These are phyloP conservation scores for Amanita pseudoporphyria DNA, from an alignment of 768 basidiomycete genomes.

Conservation along the genomic window DNA sequence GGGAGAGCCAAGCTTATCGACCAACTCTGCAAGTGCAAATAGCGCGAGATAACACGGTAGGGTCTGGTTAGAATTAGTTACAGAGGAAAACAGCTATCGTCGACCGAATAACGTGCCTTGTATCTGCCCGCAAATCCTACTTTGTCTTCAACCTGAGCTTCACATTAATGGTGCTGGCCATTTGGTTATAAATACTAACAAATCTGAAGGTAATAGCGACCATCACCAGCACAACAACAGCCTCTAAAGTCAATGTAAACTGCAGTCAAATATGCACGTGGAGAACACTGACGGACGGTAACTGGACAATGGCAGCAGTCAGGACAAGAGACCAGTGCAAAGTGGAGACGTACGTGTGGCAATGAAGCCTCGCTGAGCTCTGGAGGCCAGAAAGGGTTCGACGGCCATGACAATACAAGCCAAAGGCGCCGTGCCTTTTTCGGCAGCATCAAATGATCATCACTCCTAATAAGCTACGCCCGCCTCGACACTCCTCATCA, in stretches of 20 bases:
- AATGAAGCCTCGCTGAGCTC: constrained; percentile 66
- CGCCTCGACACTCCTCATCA: constrained; percentile 33
- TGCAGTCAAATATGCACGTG: not conserved
- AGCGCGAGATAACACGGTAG: constrained; percentile 79
- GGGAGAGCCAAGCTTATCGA: constrained; percentile 4
- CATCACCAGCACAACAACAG: constrained; percentile 64
- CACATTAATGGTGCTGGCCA: constrained; percentile 2
- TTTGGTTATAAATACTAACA: constrained; percentile 26
- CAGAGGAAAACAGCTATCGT: not conserved
- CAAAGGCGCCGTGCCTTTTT: not conserved
- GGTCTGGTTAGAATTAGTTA: constrained; percentile 24
- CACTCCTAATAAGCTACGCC: constrained; percentile 48
- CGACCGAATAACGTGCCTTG: constrained; percentile 31
- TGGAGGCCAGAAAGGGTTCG: constrained; percentile 63
- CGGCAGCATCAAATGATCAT: constrained; percentile 4
- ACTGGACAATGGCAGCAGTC: constrained; percentile 25
- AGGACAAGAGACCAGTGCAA: constrained; percentile 2
- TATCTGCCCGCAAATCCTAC: constrained; percentile 38
- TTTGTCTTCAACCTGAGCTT: constrained; percentile 38
- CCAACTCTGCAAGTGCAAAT: constrained; percentile 75
- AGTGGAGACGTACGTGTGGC: constrained; percentile 43
- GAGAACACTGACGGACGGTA: constrained; percentile 44
- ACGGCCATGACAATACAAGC: constrained; percentile 43
- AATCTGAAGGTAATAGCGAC: constrained; percentile 61
- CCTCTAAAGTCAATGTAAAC: constrained; percentile 38